These are phyloP conservation scores for Kazachstania kunashirensis DNA, from an alignment of 805 yeast species.

Conservation along the genomic window DNA sequence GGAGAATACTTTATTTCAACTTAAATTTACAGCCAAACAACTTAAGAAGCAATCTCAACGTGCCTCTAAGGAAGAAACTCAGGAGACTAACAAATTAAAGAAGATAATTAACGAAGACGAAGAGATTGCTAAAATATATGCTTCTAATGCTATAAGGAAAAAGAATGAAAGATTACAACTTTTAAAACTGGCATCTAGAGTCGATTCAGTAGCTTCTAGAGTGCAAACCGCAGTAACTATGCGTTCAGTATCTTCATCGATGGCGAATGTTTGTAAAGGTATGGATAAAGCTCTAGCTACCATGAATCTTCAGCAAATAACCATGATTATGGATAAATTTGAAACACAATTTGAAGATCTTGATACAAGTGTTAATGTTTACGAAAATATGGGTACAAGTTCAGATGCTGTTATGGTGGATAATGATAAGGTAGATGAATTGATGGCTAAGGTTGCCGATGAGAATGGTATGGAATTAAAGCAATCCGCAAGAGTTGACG, in stretches of 20 bases:
- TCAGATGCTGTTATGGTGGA: constrained; percentile 87
- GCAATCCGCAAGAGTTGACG: constrained; percentile 55
- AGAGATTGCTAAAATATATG: constrained; percentile 89
- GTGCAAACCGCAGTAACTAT: constrained; percentile 97
- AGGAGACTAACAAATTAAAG: constrained; percentile 80
- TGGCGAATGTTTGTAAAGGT: constrained; percentile 86
- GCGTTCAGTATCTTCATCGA: constrained; percentile 89
- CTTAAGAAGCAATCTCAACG: constrained; percentile 79
- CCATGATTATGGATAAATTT: constrained; percentile 93
- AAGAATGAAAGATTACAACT: constrained; percentile 76
- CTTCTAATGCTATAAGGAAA: constrained; percentile 92
- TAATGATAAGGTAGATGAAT: constrained; percentile 85
- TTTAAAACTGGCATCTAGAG: constrained; percentile 72
- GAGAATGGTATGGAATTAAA: constrained; percentile 92
- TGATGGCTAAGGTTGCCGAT: constrained; percentile 89
- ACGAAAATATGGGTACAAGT: constrained; percentile 80
- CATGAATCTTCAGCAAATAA: constrained; percentile 89
- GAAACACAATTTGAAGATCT: constrained; percentile 93
- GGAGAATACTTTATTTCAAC: constrained; percentile 29
- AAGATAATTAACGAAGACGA: constrained; percentile 42
- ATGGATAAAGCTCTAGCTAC: constrained; percentile 95
- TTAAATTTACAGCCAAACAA: constrained; percentile 84
- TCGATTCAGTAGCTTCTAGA: constrained; percentile 91
- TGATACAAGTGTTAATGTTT: constrained; percentile 87
- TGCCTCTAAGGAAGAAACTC: constrained; percentile 82